Evolutionary conservation across 805 yeast species (phyloP), one percentile per base, ranked within the genome.

Genomic region (Ogataea trehaloabstinens): DNA sequence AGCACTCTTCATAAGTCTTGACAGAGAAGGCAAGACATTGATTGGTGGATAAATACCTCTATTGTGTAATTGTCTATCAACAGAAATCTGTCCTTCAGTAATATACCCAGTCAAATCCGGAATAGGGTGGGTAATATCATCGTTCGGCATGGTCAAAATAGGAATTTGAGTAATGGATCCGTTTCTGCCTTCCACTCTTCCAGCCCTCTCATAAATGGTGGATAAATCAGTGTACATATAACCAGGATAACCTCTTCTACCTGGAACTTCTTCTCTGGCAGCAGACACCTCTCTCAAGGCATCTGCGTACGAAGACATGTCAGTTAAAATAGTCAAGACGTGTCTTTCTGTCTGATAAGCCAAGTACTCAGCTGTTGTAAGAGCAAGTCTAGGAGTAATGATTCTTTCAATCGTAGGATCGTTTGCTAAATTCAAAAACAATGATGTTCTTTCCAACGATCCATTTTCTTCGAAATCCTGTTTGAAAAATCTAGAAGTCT

Each of bases 241-340:
- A 85, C 99, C 99, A 50, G 99, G 99, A 70, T 93, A 93, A 76
- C 99, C 99, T 82, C 99, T 89, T 80, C 99, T 89, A 77, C 99
- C 99, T 63, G 99, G 99, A 33, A 93, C 99, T 73, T 95, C 99
- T 71, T 93, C 99, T 77, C 99, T 89, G 34, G 99, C 99, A 46
- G 99, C 99, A 48, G 97, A 89, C 36, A 93, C 99, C 74, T 93
- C 99, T 82, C 99, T 90, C 63, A 93, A 74, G 28, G 99, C 99
- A 67, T 93, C 99, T 28, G 99, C 99, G 65, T 93, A 93, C n/a
- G 99, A 93, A 19, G 97, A 88, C 99, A 93, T 93, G 73, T 93
- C 99, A 35, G 99, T 95, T 64, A 93, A 78, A 60, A 93, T 91
- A 38, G 98, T 93, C 70, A 93, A 80, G 38, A 93, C 99, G 66